Evolutionary conservation across 2,329 filamentous ascomycete species (phyloP).

Genomic region (Microcyclosporella mali): DNA sequence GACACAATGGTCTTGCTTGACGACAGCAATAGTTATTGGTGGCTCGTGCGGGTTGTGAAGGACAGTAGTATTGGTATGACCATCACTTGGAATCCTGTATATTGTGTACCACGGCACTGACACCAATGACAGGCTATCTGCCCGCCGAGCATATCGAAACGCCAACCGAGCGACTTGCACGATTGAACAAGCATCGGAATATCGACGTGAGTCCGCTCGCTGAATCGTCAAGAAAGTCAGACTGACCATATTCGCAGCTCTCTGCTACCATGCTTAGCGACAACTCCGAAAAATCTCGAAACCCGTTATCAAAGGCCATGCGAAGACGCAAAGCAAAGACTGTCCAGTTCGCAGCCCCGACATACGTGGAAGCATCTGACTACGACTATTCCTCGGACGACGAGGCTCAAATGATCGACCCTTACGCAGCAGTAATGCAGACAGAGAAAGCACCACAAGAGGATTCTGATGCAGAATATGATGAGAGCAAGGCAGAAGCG

Average conservation of each 20-base stretch:
- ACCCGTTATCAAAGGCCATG: conserved; percentile 77
- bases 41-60: conserved; percentile 94
- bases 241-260: conserved; percentile 43
- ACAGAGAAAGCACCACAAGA: conserved; percentile 14
- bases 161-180: conserved; percentile 85
- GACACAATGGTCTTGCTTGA: conserved; percentile 98
- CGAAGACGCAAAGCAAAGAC: conserved; percentile 75
- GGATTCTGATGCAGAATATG: conserved; percentile 17
- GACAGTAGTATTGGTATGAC: conserved; percentile 81
- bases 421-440: conserved; percentile 18
- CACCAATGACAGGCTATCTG: conserved; percentile 65
- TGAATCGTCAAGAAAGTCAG: no score
- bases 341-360: conserved; percentile 77
- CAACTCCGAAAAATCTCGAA: conserved; percentile 72
- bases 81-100: background rate
- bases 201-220: conserved; percentile 69
- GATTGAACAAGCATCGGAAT: conserved; percentile 95
- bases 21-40: conserved; percentile 99
- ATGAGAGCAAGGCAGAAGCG: conserved; percentile 19
- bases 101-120: background rate
- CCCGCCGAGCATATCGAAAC: conserved; percentile 98
- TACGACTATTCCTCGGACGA: conserved; percentile 80
- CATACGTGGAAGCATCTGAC: conserved; percentile 82
- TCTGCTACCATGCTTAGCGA: conserved; percentile 67
- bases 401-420: conserved; percentile 31